Evolutionary conservation across 2,329 filamentous ascomycete species (phyloP), one percentile per base, ranked within the genome.

Genomic region (Verticillium dahliae): DNA sequence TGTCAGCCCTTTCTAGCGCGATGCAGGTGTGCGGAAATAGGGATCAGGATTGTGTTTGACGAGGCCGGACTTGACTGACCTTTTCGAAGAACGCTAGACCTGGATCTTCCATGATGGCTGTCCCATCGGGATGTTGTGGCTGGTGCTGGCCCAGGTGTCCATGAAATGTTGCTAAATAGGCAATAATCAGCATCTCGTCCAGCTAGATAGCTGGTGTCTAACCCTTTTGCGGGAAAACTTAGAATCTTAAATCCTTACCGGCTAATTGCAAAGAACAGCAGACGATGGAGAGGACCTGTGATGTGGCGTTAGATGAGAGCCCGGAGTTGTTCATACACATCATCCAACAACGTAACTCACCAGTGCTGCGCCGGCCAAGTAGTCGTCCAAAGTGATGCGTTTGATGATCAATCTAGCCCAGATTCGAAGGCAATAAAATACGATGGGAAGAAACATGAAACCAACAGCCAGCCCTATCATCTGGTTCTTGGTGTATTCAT

Each of bases 361-460:
- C 6, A 65, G 57, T 22, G 62, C 63, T 2, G 58, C 62, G 14
- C 63, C 63, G 0, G 60, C 54, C 1, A 65, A 60, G 50, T 65
- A 65, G 27, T 65, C 63, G 13, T 65, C 63, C 62, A 58, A 58
- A 0, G 63, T 62, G 22, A 65, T 59, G 2, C 63, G 60, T 15
- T 63, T 60, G 62, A 63, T 62, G 4, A 65, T 56, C 13, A 65
- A 22, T 60, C 62, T 63, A 37, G 63, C 63, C 63, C 63, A 65
- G 4, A 65, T 50, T 9, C 63, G 62, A 15, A 65, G 35, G 1
- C 37, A 56, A 10, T 63, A 65, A 7, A 65, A 65, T 2, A 59
- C 35, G 9, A 55, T 61, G 6, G 63, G 60, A 41, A 63, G 59
- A 27, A 63, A 55, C 62, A 62, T 65, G 39, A 65, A 65, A 1